Conservation (phyloP, 495 filamentous ascomycete genomes). For the Baudoinia panamericana region DNA sequence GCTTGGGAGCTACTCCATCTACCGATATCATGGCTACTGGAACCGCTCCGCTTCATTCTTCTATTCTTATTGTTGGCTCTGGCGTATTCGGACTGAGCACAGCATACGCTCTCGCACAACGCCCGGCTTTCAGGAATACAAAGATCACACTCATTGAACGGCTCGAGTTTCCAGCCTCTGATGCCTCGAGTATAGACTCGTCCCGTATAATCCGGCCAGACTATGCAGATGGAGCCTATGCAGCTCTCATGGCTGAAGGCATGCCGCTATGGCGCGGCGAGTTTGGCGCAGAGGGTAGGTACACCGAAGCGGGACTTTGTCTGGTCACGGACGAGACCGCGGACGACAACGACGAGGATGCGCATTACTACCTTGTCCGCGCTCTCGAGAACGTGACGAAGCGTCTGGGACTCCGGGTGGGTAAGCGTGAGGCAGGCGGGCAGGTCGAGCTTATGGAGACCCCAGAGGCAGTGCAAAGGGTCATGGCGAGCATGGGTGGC, state of each 20-base stretch:
- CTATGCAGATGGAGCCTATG: conserved; percentile 63
- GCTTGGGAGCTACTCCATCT: neutral
- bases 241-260: conserved; percentile 52
- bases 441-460: conserved; percentile 23
- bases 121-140: conserved; percentile 15
- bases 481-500: conserved; percentile 33
- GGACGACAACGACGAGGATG: conserved; percentile 21
- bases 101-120: conserved; percentile 20
- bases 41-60: conserved; percentile 19
- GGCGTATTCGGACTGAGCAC: conserved; percentile 30
- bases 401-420: conserved; percentile 40
- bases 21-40: neutral
- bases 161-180: conserved; percentile 22
- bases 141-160: conserved; percentile 25
- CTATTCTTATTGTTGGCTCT: conserved; percentile 28
- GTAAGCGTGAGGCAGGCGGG: conserved; percentile 31
- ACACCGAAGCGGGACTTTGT: conserved; percentile 62
- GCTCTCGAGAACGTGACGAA: conserved; percentile 52
- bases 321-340: conserved; percentile 43
- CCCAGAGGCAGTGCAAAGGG: conserved; percentile 38
- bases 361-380: conserved; percentile 42
- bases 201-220: conserved; percentile 52
- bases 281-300: conserved; percentile 52
- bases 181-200: conserved; percentile 26
- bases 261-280: conserved; percentile 57